Base-by-base conservation (phyloP, 768 basidiomycete genomes). In the Kwoniella bestiolae region DNA sequence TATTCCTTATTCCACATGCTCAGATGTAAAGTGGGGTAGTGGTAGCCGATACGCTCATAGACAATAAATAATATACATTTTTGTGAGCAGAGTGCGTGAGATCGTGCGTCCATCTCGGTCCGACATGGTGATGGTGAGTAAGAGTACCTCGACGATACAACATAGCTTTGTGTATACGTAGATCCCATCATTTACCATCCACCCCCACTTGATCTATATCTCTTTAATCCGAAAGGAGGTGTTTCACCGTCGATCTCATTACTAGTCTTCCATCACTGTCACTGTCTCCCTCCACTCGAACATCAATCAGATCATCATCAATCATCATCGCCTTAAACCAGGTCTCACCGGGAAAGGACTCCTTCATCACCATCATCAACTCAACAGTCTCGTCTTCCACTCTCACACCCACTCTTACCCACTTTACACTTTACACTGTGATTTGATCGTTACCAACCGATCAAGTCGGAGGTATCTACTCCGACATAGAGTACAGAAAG, bases 261-360 rank as follows among this genome's bases (percentile, higher is more conserved):
- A 31, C 18, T 47, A 11, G 11, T 51, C 49, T 51, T 51, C 11
- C 9, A 7, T 46, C n/a, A 6, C 16, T 46, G 45, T 6, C n/a
- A 5, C n/a, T 18, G 25, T 21, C 25, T 47, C 11, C 7, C n/a
- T 47, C 6, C 25, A 47, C 18, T 47, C 23, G 18, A 1, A 14
- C 46, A 21, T 49, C 25, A 21, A 1, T 26, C 25, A 49, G n/a
- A 51, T 47, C n/a, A 47, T 11, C n/a, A n/a, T 7, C 45, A 47
- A 47, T 51, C 50, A 51, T 21, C 21, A 28, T 26, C 12, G 3
- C 16, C 26, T 51, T 26, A 51, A 25, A 32, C 11, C 11, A 51
- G 50, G 50, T 51, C 50, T 51, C 50, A 51, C 16, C 23, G 12
- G 50, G 50, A 51, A 51, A 51, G 29, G 50, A 51, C 26, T 47